phyloP scores from a whole-genome alignment of 257 asterid species.

The Nicotiana otophora region DNA sequence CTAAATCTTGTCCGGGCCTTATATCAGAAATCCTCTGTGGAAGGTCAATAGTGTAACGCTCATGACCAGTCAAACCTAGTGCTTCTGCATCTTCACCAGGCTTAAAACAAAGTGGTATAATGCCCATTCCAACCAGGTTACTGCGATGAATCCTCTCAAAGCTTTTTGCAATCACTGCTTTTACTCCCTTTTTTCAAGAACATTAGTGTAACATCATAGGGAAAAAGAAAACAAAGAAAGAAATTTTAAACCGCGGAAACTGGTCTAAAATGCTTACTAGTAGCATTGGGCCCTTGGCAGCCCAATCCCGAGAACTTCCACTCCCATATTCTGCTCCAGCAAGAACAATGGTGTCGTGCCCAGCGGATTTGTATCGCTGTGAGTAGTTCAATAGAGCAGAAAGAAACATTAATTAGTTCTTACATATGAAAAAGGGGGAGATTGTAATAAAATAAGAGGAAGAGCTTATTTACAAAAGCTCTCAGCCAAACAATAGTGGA shows the following conservation, averaged over 20 bases:
- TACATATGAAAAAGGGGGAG: not conserved
- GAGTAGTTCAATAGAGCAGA: conserved; percentile 1
- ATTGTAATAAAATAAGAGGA: not conserved
- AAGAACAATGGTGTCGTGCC: conserved; percentile 69
- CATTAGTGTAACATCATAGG: not conserved
- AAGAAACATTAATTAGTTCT: not conserved
- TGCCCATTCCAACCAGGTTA: conserved; percentile 95
- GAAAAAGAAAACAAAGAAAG: not conserved
- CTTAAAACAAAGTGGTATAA: conserved; percentile 85
- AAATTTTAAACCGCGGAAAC: not conserved
- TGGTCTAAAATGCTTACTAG: conserved; percentile 38
- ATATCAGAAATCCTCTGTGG: conserved; percentile 59
- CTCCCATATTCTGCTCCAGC: conserved; percentile 99
- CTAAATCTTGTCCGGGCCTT: conserved; percentile 74
- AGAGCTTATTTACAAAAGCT: not conserved
- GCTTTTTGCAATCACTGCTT: conserved; percentile 92
- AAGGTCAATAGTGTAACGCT: conserved; percentile 73
- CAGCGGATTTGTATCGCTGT: conserved; percentile 76
- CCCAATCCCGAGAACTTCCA: conserved; percentile 99
- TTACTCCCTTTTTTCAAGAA: conserved; percentile 60
- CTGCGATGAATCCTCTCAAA: conserved; percentile 96
- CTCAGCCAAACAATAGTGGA: not conserved
- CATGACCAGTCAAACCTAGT: conserved; percentile 76
- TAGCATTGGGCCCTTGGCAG: conserved; percentile 96
- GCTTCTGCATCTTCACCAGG: conserved; percentile 80